Evolutionary conservation across 2,329 filamentous ascomycete species (phyloP).

Genomic region (Ophiocordyceps sinensis): DNA sequence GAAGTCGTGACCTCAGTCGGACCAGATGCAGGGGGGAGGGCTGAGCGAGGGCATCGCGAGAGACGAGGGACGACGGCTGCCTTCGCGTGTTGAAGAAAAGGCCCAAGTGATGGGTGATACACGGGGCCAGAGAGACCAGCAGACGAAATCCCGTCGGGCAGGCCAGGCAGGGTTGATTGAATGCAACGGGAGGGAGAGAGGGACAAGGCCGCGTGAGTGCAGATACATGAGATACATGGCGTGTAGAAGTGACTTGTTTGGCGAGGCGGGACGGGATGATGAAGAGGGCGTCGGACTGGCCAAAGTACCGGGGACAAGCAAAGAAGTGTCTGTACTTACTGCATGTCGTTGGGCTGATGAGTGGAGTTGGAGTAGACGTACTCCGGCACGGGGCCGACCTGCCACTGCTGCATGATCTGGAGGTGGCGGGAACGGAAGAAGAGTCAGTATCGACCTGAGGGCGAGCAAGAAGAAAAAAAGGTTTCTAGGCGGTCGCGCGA

Average conservation of each 20-base stretch:
- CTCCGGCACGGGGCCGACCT: conserved; percentile 45
- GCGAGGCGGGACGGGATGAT: conserved; percentile 1
- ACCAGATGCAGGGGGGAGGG: conserved; percentile 1
- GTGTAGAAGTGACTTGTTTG: conserved; percentile 1
- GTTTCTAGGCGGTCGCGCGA: conserved; percentile 1
- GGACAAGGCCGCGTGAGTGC: not conserved
- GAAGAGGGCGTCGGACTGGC: conserved; percentile 2
- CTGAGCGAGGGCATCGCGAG: conserved; percentile 4
- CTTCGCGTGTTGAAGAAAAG: not conserved
- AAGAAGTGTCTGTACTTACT: conserved; percentile 34
- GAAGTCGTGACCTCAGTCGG: conserved; percentile 6
- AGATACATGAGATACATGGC: conserved; percentile 1
- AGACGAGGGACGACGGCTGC: conserved; percentile 4
- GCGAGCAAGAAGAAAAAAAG: conserved; percentile 3
- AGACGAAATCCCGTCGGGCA: not conserved
- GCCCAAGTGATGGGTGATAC: conserved; percentile 10
- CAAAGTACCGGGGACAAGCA: conserved; percentile 16
- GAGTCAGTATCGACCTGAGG: conserved; percentile 11
- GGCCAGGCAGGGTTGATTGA: not conserved
- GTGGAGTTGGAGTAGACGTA: conserved; percentile 41
- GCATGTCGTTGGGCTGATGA: conserved; percentile 40
- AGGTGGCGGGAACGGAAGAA: conserved; percentile 7
- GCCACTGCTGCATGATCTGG: conserved; percentile 47
- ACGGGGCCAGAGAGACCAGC: conserved; percentile 1
- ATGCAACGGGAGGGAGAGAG: not conserved